These are phyloP conservation scores for Oryza punctata DNA, from an alignment of 176 grass and related monocot genomes.

Conservation along the genomic window DNA sequence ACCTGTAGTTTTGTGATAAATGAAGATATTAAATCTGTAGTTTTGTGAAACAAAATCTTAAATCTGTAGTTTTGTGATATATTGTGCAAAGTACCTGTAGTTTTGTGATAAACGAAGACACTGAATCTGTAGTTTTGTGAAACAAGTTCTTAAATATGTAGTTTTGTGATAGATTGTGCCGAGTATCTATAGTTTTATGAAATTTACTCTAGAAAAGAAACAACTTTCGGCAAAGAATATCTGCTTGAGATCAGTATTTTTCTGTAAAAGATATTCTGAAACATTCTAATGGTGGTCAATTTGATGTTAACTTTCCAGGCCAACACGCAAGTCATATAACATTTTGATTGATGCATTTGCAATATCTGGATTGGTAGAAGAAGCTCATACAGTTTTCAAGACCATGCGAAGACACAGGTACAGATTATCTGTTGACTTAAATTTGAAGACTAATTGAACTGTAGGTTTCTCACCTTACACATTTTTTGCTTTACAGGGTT, in stretches of 20 bases:
- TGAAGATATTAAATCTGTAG: too few species aligned
- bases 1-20: too few species aligned
- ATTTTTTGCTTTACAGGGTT: slow-evolving; percentile 49
- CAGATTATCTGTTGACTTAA: not conserved
- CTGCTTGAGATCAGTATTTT: slow-evolving; percentile 17
- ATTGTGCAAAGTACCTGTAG: too few species aligned
- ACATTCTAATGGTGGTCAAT: slow-evolving; percentile 18
- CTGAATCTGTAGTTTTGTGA: too few species aligned
- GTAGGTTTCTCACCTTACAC: slow-evolving; percentile 27
- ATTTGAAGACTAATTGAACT: slow-evolving; percentile 25
- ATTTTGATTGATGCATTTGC: slow-evolving; percentile 96
- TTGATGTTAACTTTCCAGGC: slow-evolving; percentile 51
- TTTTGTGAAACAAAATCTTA: too few species aligned
- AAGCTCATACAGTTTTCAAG: slow-evolving; percentile 91
- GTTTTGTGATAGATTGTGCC: too few species aligned
- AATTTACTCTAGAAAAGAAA: too few species aligned
- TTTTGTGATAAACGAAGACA: too few species aligned
- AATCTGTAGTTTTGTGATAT: too few species aligned
- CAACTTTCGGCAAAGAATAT: slow-evolving; percentile 11
- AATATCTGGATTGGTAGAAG: slow-evolving; percentile 87
- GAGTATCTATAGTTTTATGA: too few species aligned
- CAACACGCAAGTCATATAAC: slow-evolving; percentile 92
- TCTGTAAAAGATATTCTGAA: slow-evolving; percentile 13
- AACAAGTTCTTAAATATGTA: too few species aligned
- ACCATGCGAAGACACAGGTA: slow-evolving; percentile 90